phyloP scores from a whole-genome alignment of 2,329 filamentous ascomycete genomes.

The Colletotrichum phormii region DNA sequence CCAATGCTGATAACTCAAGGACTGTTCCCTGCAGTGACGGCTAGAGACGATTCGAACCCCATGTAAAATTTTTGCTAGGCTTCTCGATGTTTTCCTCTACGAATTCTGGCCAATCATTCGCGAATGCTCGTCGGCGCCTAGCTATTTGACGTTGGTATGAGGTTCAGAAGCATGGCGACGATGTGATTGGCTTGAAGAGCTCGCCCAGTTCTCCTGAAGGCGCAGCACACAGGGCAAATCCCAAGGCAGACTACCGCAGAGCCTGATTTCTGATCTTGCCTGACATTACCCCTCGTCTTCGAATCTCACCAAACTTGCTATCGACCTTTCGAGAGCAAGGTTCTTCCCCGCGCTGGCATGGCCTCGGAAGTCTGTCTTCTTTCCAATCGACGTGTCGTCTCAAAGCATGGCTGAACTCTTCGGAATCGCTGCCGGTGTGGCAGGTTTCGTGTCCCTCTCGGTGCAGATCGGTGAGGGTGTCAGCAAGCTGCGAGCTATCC shows the following conservation, averaged over 20 bases:
- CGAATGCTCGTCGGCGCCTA: background rate
- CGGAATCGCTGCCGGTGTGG: background rate
- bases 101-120: background rate
- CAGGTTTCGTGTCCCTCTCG: constrained; percentile 1
- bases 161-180: background rate
- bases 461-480: background rate
- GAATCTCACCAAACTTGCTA: background rate
- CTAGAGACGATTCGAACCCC: no score
- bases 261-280: background rate
- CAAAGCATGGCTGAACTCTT: background rate
- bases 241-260: background rate
- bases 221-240: background rate
- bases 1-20: no score
- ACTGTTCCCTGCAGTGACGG: no score
- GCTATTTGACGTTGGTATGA: background rate
- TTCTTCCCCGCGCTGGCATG: no score
- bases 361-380: background rate
- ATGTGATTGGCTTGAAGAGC: background rate
- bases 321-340: background rate
- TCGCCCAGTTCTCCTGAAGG: background rate
- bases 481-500: background rate
- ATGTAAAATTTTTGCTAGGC: no score
- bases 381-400: background rate
- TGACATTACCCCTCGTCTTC: background rate
- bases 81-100: no score